These are phyloP conservation scores for Castanea sativa DNA, from an alignment of 306 rosid species.

Conservation along the genomic window DNA sequence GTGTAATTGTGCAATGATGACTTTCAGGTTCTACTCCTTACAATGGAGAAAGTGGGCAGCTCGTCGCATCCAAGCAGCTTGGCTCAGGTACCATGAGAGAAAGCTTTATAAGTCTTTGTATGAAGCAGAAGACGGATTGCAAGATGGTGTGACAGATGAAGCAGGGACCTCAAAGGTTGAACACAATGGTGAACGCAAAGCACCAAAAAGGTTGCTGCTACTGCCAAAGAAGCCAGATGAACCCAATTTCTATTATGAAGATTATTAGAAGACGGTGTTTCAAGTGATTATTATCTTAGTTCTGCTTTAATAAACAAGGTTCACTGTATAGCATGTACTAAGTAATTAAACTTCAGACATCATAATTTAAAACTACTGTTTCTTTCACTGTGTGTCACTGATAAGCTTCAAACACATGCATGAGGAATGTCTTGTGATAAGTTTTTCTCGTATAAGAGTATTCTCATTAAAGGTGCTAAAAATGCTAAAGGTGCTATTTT, in stretches of 20 bases:
- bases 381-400: no score
- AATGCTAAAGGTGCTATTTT: no score
- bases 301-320: not conserved
- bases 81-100: slow-evolving; percentile 45
- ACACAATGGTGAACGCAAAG: not conserved
- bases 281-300: not conserved
- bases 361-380: no score
- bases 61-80: slow-evolving; percentile 62
- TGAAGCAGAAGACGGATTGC: slow-evolving; percentile 37
- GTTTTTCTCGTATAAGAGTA: no score
- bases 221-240: slow-evolving; percentile 49
- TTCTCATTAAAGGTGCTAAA: no score
- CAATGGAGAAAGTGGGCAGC: slow-evolving; percentile 87
- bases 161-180: slow-evolving; percentile 32
- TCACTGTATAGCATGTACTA: no score
- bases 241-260: slow-evolving; percentile 35
- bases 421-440: no score
- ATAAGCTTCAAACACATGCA: no score
- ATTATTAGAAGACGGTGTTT: not conserved
- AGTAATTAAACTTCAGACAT: no score
- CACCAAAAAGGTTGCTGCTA: not conserved
- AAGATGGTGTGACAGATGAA: slow-evolving; percentile 37
- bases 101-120: not conserved
- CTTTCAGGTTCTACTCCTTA: slow-evolving; percentile 63
- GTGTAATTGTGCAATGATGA: not conserved